Base-by-base conservation (phyloP, 139 green algal species). In the Astrephomene gubernaculifera region DNA sequence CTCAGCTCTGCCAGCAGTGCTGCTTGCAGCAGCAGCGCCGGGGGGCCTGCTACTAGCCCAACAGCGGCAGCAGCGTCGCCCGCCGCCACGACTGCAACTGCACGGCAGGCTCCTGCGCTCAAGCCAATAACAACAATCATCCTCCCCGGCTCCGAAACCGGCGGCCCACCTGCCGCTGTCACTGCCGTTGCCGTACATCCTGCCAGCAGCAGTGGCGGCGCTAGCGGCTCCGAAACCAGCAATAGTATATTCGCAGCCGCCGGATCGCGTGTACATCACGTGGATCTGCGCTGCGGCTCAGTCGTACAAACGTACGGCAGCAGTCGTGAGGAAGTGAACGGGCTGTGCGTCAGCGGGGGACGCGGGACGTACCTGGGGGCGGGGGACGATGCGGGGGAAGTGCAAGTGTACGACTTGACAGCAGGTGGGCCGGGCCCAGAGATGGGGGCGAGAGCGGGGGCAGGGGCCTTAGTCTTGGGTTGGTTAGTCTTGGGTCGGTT, bases 311-410 rank as follows among this genome's bases (percentile, higher is more conserved):
- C 52, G 36, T 92, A 82, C 72, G 45, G 14, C 29, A 44, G 64
- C 35, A 90, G 86, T 35, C 22, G 29, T 1, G 92, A 95, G 5
- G 92, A 95, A 38, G 61, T 95, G 29, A 94, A 94, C 71, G 70
- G 84, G 69, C 35, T 95, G 27, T 76, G 79, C 29, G 67, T 95
- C n/a, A 83, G 84, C 43, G 12, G 35, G 35, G n/a, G n/a, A n/a
- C 83, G 68, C 2, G 92, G 89, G 7, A 67, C 73, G 1, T 85
- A 86, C 60, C 53, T 95, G 36, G 92, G 90, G 21, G 90, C 90
- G 0, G 90, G 35, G 0, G 93, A 95, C 73, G 93, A 95, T 52
- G 64, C 86, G 0, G 93, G 93, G 2, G 88, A 92, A 44, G 89
- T 94, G 27, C 75, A 90, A 35, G 82, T 95, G 17, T 78, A 92